phyloP scores from a whole-genome alignment of 257 asterid genomes.

The Knoxia roxburghii region DNA sequence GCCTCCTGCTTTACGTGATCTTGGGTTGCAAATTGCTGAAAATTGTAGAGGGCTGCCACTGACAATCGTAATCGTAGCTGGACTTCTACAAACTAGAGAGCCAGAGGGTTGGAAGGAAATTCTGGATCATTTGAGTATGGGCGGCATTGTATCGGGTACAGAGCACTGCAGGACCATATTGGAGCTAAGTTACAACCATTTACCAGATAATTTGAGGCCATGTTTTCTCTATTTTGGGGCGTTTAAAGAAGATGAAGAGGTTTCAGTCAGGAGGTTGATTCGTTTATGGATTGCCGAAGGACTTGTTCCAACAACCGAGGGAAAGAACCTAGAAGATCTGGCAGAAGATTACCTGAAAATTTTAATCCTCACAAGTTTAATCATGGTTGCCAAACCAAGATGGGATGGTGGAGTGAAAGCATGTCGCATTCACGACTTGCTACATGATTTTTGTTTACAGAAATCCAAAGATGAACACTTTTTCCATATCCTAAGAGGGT shows the following conservation, averaged over 20 bases:
- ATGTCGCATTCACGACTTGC: conserved; percentile 1
- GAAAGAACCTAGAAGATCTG: too few species aligned
- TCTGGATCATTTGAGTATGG: neutral
- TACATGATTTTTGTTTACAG: neutral
- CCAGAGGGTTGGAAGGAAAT: neutral
- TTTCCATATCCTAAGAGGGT: neutral
- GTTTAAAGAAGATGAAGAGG: neutral
- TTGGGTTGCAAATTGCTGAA: neutral
- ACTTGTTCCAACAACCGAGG: too few species aligned
- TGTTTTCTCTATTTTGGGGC: neutral
- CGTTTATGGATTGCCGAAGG: conserved; percentile 13
- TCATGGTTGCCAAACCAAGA: neutral
- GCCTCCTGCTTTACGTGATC: neutral
- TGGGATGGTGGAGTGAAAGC: neutral
- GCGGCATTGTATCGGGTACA: neutral
- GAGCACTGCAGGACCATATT: neutral
- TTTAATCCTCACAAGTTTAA: too few species aligned
- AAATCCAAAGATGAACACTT: neutral
- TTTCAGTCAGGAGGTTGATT: neutral
- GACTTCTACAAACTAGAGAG: neutral
- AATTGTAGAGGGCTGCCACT: neutral
- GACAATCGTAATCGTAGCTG: neutral
- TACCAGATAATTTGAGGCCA: neutral
- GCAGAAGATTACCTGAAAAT: too few species aligned
- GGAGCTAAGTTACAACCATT: conserved; percentile 2